A percentile compares a stretch with the other conserved stretches of the same genome.
phyloP scores from a whole-genome alignment of 2,329 filamentous ascomycete species.

The Aspergillus unguis region DNA sequence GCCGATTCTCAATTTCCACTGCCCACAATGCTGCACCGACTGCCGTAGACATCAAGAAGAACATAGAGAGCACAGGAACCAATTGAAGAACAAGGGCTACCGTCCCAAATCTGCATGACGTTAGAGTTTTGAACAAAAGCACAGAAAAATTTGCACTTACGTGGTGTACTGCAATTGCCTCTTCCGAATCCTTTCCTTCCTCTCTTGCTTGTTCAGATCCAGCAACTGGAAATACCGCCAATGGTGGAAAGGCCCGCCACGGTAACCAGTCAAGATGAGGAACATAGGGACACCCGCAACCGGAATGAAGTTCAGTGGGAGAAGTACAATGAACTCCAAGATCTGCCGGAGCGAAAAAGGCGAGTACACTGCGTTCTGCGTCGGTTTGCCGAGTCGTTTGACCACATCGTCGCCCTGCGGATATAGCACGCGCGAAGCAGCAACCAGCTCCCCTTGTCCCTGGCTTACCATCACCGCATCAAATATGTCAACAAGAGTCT shows the following conservation, averaged over 20 bases:
- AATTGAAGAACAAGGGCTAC: conserved; percentile 80
- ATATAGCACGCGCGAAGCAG: conserved; percentile 63
- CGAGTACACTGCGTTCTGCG: conserved; percentile 70
- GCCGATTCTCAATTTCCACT: conserved; percentile 67
- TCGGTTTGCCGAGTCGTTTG: conserved; percentile 78
- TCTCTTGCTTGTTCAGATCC: conserved; percentile 69
- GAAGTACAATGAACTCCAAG: conserved; percentile 71
- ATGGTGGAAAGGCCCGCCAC: conserved; percentile 83
- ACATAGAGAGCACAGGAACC: conserved; percentile 86
- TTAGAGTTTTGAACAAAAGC: not conserved
- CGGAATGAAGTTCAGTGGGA: conserved; percentile 85
- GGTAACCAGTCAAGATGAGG: conserved; percentile 79
- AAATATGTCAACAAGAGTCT: conserved; percentile 75
- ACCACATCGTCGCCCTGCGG: conserved; percentile 68
- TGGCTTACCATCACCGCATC: conserved; percentile 79
- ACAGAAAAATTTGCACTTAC: conserved; percentile 40
- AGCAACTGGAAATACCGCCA: conserved; percentile 85
- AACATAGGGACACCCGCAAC: conserved; percentile 80
- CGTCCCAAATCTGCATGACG: conserved; percentile 65
- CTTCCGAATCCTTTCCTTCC: conserved; percentile 64
- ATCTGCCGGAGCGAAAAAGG: conserved; percentile 93
- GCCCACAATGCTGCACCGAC: conserved; percentile 85
- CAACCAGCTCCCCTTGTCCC: conserved; percentile 66
- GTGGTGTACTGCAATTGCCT: conserved; percentile 81
- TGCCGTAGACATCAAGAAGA: conserved; percentile 86